Base-by-base conservation (phyloP, 805 yeast species). In the Candida morakotiae region DNA sequence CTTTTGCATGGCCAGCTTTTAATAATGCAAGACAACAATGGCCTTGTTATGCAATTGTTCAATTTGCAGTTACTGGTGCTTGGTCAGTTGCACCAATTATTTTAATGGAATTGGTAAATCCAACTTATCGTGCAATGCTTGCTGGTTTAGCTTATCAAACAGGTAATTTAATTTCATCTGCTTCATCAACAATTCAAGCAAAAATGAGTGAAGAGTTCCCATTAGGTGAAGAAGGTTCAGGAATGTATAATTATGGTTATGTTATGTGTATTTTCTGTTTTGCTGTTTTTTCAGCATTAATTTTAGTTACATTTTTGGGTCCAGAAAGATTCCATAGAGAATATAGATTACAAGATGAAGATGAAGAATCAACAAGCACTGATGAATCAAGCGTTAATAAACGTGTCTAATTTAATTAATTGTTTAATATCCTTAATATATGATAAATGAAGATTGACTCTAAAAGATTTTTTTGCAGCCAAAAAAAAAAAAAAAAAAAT, bases 71-170 rank as follows among this genome's bases (percentile, higher is more conserved):
- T 37, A 83, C 78, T 58, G 85, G 85, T 49, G 77, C 80, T 19
- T 80, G 83, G 81, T 85, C 85, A 48, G 79, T 77, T 28, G 65
- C 74, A 37, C 85, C 85, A 37, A 67, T 77, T 40, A 82, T 79
- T 56, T 60, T 80, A 37, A 65, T 78, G 3, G 84, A 78, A 56
- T 64, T 81, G 43, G 69, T 82, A 27, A 81, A 81, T 40, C 79
- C 81, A 15, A 77, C 75, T 42, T 77, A 73, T 60, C 68, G 81
- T 56, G 69, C 85, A 6, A 75, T 81, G 42, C 75, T 78, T 35
- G 72, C 75, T 30, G 87, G 87, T 53, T 69, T 71, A 23, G 67
- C 82, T 16, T 81, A 81, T 54, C 86, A 81, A 55, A 61, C 80
- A 46, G 87, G 87, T 64, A 81, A 80, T 60, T 65, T 80, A 51